These are phyloP conservation scores for Sphagnum magellanicum DNA, from an alignment of 228 moss, liverwort and hornwort species.

Conservation along the genomic window DNA sequence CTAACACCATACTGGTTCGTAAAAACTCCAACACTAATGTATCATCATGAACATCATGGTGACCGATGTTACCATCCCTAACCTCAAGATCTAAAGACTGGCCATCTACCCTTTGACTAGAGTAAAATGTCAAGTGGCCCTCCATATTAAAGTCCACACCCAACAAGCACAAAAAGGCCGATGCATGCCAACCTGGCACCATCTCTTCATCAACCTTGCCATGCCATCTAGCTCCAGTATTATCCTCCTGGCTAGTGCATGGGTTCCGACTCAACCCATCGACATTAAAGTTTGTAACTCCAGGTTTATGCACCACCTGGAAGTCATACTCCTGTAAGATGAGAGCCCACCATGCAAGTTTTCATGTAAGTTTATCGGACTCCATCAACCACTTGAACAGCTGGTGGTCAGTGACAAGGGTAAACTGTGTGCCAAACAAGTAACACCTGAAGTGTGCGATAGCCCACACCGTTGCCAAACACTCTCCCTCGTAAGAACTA, in stretches of 20 bases:
- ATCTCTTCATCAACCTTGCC: background rate
- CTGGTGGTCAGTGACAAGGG: background rate
- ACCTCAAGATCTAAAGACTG: no score
- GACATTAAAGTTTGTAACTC: background rate
- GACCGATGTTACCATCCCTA: no score
- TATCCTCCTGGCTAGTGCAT: background rate
- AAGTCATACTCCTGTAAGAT: slow-evolving; percentile 1
- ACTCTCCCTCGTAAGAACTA: background rate
- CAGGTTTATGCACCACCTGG: background rate
- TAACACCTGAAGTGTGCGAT: slow-evolving; percentile 1
- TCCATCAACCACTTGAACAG: background rate
- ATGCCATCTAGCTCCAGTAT: background rate
- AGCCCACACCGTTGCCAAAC: background rate
- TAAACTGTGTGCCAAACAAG: background rate
- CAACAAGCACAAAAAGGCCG: background rate
- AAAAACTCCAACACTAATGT: no score
- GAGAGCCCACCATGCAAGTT: background rate
- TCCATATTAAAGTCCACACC: no score
- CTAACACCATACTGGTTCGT: no score
- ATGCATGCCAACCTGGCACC: background rate
- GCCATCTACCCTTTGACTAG: no score
- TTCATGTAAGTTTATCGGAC: background rate
- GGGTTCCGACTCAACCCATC: background rate
- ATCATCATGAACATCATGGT: no score
- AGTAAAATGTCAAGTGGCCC: no score